Evolutionary conservation across 805 yeast genomes (phyloP).

Genomic region (Yueomyces sp.): DNA sequence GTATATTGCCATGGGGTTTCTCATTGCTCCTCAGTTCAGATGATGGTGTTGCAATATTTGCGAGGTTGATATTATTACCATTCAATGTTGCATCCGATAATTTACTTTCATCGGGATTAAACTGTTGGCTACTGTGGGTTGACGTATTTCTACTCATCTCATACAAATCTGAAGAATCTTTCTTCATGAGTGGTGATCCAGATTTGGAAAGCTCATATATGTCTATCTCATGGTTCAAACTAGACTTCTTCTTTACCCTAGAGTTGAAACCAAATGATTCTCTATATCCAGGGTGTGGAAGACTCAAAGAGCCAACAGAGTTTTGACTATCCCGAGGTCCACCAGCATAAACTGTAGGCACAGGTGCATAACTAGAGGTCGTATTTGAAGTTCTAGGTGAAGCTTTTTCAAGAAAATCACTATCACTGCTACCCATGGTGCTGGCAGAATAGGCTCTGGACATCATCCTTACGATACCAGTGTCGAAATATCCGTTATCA

Average conservation of each 20-base stretch:
- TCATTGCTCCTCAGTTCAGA: neutral
- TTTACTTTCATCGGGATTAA: neutral
- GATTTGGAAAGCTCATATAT: neutral
- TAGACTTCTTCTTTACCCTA: conserved; percentile 11
- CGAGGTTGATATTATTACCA: neutral
- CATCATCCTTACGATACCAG: conserved; percentile 36
- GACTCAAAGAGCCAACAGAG: conserved; percentile 11
- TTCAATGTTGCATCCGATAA: neutral
- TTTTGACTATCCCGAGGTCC: conserved; percentile 16
- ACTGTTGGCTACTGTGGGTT: neutral
- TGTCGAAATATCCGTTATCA: conserved; percentile 54
- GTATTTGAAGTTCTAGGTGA: conserved; percentile 2
- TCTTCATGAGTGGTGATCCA: neutral
- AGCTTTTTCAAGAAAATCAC: conserved; percentile 1
- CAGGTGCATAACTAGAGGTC: neutral
- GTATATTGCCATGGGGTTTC: neutral
- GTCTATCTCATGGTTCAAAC: conserved; percentile 13
- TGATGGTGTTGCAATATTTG: neutral
- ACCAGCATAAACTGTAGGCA: conserved; percentile 14
- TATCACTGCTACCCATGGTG: conserved; percentile 14
- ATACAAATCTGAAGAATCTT: neutral
- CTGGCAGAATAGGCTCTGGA: conserved; percentile 16
- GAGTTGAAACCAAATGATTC: conserved; percentile 5
- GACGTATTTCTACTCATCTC: neutral
- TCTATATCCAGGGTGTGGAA: conserved; percentile 5